Base-by-base conservation (phyloP, 257 asterid genomes). In the Cordia subcordata region DNA sequence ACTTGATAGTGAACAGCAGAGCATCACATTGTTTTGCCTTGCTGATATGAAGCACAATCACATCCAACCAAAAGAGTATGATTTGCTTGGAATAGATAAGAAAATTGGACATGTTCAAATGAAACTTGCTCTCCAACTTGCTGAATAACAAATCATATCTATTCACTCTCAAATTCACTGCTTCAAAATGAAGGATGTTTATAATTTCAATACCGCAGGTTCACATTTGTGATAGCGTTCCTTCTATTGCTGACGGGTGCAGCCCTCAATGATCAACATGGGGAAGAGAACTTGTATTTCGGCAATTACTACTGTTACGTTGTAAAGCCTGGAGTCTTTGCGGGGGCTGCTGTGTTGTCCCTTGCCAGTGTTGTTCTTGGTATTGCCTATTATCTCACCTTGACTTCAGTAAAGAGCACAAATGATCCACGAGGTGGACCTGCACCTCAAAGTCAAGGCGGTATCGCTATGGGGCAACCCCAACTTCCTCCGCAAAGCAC, bases 201-300 rank as follows among this genome's bases (percentile, higher is more conserved):
- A 13, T 6, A n/a, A 42, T 54, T 64, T 55, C 2, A 11, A 49
- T 17, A 13, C 17, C 65, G 81, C 94, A 93, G 99, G 99, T 93
- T 93, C 69, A 77, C 96, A 17, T 93, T 84, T 53, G 94, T 89
- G 4, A 70, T 89, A 63, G 92, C 96, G 13, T 93, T 93, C 72
- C 89, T 93, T 46, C 81, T 93, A 61, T 62, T 93, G 72, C 86
- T 93, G n/a, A 93, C 94, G 0, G 99, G 99, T 12, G 99, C 99
- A 35, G 96, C 99, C 13, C 85, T 89, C 37, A 93, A 93, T 13
- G 94, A 85, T 44, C 95, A 86, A 62, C 96, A 85, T 20, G 90
- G 94, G 2, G 92, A 82, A 33, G 96, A 89, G 77, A 84, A 69
- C 75, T 18, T 76, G 57, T 92, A 84, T 73, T 83, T 88, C 38